Evolutionary conservation across 1,139 yeast genomes (phyloP).

Genomic region (Pneumocystis jirovecii): DNA sequence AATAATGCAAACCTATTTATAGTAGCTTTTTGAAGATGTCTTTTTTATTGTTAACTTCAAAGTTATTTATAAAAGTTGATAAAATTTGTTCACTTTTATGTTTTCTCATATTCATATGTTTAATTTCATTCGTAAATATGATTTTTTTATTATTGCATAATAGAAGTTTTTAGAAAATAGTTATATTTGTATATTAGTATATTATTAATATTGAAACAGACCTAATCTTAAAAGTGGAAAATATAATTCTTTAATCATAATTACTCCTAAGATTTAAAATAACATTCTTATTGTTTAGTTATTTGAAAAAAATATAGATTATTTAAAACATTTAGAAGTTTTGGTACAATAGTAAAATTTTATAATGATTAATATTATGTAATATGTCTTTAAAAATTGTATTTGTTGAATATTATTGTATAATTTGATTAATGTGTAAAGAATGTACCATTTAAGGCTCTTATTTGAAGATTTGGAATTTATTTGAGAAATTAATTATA

Average conservation of each 20-base stretch:
- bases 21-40: too few species aligned
- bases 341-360: not conserved
- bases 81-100: not conserved
- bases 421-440: not conserved
- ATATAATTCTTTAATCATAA: not conserved
- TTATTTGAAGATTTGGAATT: not conserved
- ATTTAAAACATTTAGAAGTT: not conserved
- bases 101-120: not conserved
- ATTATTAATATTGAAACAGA: not conserved
- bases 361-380: not conserved
- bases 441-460: not conserved
- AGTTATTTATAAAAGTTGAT: not conserved
- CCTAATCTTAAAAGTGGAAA: not conserved
- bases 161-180: not conserved
- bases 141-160: not conserved
- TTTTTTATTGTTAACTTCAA: too few species aligned
- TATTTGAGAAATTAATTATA: not conserved
- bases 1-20: too few species aligned
- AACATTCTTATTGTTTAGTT: not conserved
- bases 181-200: not conserved
- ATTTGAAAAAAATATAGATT: not conserved
- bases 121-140: not conserved
- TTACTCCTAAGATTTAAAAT: not conserved
- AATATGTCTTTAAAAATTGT: not conserved
- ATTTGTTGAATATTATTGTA: not conserved